A percentile compares a stretch with the other conserved stretches of the same genome.
These are phyloP conservation scores for Globisporangium sylvaticum DNA, from an alignment of 352 stramenopile species.

Conservation along the genomic window DNA sequence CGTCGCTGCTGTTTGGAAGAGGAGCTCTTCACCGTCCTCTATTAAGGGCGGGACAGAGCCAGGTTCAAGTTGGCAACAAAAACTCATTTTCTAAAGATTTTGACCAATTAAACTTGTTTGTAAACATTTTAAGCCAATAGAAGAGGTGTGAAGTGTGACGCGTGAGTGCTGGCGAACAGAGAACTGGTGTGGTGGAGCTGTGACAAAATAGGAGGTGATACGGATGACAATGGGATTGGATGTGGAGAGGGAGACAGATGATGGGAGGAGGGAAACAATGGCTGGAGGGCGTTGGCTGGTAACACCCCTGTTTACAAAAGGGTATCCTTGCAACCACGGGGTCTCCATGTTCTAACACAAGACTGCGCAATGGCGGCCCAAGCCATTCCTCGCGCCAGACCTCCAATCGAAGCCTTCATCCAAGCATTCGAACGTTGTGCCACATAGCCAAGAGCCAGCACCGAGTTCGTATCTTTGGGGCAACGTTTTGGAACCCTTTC, in stretches of 20 bases:
- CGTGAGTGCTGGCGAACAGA: background rate
- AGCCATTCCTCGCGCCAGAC: background rate
- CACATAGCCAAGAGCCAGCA: background rate
- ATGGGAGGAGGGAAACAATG: background rate
- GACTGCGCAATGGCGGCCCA: no score
- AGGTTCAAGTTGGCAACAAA: background rate
- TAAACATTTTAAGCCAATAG: background rate
- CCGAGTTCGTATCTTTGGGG: background rate
- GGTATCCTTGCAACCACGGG: no score
- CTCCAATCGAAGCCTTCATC: background rate
- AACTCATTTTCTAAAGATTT: background rate
- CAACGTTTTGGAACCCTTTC: background rate
- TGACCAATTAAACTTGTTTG: background rate
- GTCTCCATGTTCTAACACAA: background rate
- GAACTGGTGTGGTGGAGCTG: background rate
- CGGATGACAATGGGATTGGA: background rate
- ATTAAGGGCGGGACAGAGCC: background rate
- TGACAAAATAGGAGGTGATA: background rate
- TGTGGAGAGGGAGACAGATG: conserved; percentile 1
- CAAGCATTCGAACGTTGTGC: background rate
- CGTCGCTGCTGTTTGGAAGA: conserved; percentile 6
- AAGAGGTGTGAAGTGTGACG: background rate
- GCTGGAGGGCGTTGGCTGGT: background rate
- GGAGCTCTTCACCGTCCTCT: background rate
- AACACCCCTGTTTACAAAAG: background rate